These are phyloP conservation scores for Cyberlindnera veronae DNA, from an alignment of 805 yeast genomes.

Conservation along the genomic window DNA sequence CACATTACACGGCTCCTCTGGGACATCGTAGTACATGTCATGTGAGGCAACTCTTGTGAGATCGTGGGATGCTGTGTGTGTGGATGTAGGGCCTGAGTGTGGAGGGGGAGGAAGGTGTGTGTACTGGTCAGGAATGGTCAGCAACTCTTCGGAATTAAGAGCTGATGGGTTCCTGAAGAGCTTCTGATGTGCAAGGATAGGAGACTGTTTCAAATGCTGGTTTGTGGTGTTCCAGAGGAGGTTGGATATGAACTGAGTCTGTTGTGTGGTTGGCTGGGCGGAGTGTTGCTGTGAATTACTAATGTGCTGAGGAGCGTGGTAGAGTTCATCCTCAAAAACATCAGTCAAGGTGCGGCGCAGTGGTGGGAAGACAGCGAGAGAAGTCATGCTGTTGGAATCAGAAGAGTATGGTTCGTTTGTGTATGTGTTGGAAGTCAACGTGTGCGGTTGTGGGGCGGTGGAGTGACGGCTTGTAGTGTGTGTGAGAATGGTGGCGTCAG, in stretches of 20 bases:
- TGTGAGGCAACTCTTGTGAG: constrained; percentile 18
- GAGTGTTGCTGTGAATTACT: constrained; percentile 9
- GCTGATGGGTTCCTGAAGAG: constrained; percentile 23
- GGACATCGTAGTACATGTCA: constrained; percentile 26
- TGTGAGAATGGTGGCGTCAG: background rate
- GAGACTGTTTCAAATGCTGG: constrained; percentile 14
- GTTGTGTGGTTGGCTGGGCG: background rate
- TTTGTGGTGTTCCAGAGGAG: constrained; percentile 11
- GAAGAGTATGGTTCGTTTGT: background rate
- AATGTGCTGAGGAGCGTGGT: constrained; percentile 30
- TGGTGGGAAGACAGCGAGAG: constrained; percentile 45
- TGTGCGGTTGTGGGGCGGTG: background rate
- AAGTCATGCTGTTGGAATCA: constrained; percentile 35
- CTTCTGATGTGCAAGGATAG: constrained; percentile 14
- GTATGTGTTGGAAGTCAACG: background rate
- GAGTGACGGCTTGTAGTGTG: background rate
- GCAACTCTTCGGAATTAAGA: constrained; percentile 22
- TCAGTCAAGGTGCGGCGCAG: constrained; percentile 53
- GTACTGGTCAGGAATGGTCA: constrained; percentile 24
- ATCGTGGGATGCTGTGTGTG: constrained; percentile 5
- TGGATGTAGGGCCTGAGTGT: background rate
- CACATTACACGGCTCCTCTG: constrained; percentile 19
- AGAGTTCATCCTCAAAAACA: constrained; percentile 58
- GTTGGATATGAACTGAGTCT: constrained; percentile 9
- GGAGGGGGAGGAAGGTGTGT: constrained; percentile 5